Evolutionary conservation across 371 early-diverging fungal genomes (phyloP).

Genomic region (Nosema bombycis): DNA sequence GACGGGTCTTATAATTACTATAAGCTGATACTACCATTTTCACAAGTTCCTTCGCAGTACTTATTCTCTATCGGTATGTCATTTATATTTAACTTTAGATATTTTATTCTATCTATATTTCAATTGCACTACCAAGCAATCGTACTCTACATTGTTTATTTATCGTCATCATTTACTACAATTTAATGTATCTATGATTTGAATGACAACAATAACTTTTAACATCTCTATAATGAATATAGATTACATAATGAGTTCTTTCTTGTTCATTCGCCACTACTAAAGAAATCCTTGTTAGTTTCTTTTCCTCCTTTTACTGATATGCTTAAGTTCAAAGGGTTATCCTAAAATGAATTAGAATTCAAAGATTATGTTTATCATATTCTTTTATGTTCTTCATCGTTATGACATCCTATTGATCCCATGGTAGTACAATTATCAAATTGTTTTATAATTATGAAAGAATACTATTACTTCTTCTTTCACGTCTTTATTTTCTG

Average conservation of each 20-base stretch:
- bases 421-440: not conserved
- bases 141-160: conserved; percentile 38
- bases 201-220: conserved; percentile 64
- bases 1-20: too few relatives aligned
- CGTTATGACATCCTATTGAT: conserved; percentile 2
- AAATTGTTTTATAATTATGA: not conserved
- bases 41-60: too few relatives aligned
- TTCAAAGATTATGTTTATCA: not conserved
- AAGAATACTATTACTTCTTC: not conserved
- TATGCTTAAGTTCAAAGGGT: conserved; percentile 71
- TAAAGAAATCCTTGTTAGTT: conserved; percentile 70
- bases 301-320: conserved; percentile 71
- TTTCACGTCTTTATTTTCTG: too few relatives aligned
- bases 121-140: conserved; percentile 44
- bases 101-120: conserved; percentile 67
- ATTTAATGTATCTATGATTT: conserved; percentile 59
- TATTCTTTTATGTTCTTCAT: conserved; percentile 2
- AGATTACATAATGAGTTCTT: conserved; percentile 68
- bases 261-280: conserved; percentile 69
- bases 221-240: conserved; percentile 39
- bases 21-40: too few relatives aligned
- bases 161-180: conserved; percentile 67
- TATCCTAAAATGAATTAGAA: conserved; percentile 49
- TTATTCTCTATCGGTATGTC: too few relatives aligned
- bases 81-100: too few relatives aligned